These are phyloP conservation scores for Pseudogymnoascus sp. DNA, from an alignment of 2,329 filamentous ascomycete genomes.

Conservation along the genomic window DNA sequence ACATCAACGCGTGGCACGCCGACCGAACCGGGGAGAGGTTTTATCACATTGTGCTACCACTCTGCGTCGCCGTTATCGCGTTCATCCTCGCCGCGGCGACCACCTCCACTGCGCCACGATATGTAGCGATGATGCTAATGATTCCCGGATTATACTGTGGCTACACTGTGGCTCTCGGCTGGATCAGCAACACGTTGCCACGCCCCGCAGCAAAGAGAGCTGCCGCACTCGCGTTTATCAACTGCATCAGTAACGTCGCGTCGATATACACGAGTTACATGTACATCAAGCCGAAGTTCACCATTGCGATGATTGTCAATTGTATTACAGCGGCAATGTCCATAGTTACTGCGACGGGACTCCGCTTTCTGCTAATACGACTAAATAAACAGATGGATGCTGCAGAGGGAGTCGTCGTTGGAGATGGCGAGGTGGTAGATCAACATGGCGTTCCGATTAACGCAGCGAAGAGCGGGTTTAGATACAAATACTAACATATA, in stretches of 20 bases:
- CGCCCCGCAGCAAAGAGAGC: constrained; percentile 58
- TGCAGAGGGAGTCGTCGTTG: constrained; percentile 50
- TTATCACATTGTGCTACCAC: constrained; percentile 57
- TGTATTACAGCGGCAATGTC: constrained; percentile 57
- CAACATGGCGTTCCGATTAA: constrained; percentile 13
- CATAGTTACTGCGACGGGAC: constrained; percentile 53
- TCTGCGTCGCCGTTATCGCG: constrained; percentile 53
- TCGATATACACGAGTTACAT: constrained; percentile 65
- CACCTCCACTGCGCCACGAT: constrained; percentile 52
- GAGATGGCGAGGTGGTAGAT: constrained; percentile 21
- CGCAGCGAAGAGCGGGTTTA: constrained; percentile 12
- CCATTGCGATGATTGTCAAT: constrained; percentile 61
- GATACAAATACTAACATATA: neutral
- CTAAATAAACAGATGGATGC: constrained; percentile 64
- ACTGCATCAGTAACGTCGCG: constrained; percentile 61
- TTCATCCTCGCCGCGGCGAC: constrained; percentile 65
- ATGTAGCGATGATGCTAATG: constrained; percentile 69
- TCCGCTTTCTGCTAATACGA: constrained; percentile 55
- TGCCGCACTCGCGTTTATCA: constrained; percentile 67
- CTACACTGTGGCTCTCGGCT: constrained; percentile 62
- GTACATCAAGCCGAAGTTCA: constrained; percentile 49
- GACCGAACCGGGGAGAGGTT: constrained; percentile 66
- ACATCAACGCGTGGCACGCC: constrained; percentile 62
- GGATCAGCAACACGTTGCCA: constrained; percentile 70
- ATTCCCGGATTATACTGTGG: constrained; percentile 55